Base-by-base conservation (phyloP, 768 basidiomycete genomes). In the Boletus coccyginus region DNA sequence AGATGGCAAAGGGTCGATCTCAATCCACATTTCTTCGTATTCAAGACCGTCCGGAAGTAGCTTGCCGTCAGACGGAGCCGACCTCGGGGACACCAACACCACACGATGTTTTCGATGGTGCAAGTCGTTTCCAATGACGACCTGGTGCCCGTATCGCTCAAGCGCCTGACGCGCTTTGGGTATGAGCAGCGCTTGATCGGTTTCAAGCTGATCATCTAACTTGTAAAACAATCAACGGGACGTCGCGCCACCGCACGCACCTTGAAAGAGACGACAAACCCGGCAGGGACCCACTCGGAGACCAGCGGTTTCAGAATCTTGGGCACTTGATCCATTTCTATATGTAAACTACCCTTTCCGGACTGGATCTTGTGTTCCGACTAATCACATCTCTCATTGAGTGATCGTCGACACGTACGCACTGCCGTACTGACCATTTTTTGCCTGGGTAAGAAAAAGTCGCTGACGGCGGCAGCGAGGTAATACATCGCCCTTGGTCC, bases 241-340 rank as follows among this genome's bases (percentile, higher is more conserved):
- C 2, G 3, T 35, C 6, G 49, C 29, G 38, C 16, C 29, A 7
- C 7, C 13, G 41, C n/a, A 58, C 69, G 21, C 53, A 94, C 96
- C 84, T 99, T 99, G 83, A 99, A 99, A 0, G 94, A 96, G 40
- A 99, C 92, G 39, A 98, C 87, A 69, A 86, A 98, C 0, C 93
- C 95, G 44, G 90, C 84, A 8, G 80, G 84, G 2, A 86, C 88
- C 96, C 97, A 99, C 69, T 98, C 93, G 44, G 89, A 86, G 8
- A 98, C 94, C 75, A 99, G 77, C 0, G 94, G 90, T 70, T 92
- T 90, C 45, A 99, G 76, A 36, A 98, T 87, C 73, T 99, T 99
- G 9, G 97, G 97, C 0, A 98, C 95, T 70, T 98, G 94, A 67
- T 99, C 97, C 97, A 98, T 99, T 72, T 98, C 95, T 53, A 98